Evolutionary conservation across 352 stramenopile species (phyloP), one percentile per base, ranked within the genome.

Genomic region (Phytophthora syringae): DNA sequence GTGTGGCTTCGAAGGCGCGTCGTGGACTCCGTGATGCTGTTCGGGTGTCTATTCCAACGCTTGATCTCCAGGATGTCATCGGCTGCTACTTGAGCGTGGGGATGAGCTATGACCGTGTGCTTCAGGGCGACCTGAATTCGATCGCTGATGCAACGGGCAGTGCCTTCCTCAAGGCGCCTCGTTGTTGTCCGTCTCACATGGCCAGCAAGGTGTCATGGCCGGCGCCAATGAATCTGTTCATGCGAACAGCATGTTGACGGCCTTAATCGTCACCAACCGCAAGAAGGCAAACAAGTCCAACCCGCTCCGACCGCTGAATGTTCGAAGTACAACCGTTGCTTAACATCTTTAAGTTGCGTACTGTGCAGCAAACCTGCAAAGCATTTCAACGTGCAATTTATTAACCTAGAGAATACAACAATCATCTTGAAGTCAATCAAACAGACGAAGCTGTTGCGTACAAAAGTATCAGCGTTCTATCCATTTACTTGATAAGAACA

Each of bases 181-280:
- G 36, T 65, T 93, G 2, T 70, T 86, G 3, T 78, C 67, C 21
- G 76, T 92, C 20, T 93, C 83, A 10, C 75, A 87, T 22, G 82
- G 84, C 50, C 87, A 95, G 50, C 84, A 93, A 40, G 87, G 87
- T 48, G 76, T 93, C 22, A 72, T 93, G 66, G 50, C 72, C 4
- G 75, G 80, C 39, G 80, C 73, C 16, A 82, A 64, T 48, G 82
- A 92, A 37, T 62, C 73, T 13, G 61, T 87, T 27, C 79, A 95
- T 59, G 81, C 81, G 10, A 95, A 95, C 58, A 84, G 82, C 16
- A 95, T 95, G 87, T 44, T 94, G 57, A 79, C 84, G 20, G 74
- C 82, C 16, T 67, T 95, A 45, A 72, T 95, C 21, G 62, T 95
- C 49, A 92, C 87, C n/a, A 95, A 86, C 55, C 79, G 80, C 50